Percentiles rank a stretch among this genome's conserved stretches.
phyloP scores from a whole-genome alignment of 2,329 filamentous ascomycete species.

The Botrytis cinerea region DNA sequence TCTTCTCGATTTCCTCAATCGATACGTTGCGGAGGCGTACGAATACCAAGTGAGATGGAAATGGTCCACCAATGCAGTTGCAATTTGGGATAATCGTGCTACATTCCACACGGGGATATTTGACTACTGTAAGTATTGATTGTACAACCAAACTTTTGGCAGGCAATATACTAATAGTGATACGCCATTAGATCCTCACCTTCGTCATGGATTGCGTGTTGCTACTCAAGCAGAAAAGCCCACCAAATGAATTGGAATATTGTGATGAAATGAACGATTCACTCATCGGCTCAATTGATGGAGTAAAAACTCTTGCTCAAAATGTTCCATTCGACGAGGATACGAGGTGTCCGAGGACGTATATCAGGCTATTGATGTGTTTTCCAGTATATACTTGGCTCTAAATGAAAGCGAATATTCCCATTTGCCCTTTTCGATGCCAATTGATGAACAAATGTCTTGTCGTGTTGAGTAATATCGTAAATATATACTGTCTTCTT shows the following conservation, averaged over 20 bases:
- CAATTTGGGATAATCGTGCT: conserved; percentile 37
- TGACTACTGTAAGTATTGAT: conserved; percentile 19
- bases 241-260: neutral
- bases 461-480: neutral
- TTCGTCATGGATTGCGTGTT: conserved; percentile 69
- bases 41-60: conserved; percentile 39
- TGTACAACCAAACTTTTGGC: neutral
- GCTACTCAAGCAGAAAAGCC: conserved; percentile 72
- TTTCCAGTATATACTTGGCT: neutral
- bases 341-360: neutral
- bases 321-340: neutral
- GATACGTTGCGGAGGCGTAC: conserved; percentile 35
- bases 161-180: conserved; percentile 3
- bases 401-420: neutral
- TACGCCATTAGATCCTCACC: conserved; percentile 10
- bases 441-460: neutral
- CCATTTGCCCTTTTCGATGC: neutral
- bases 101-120: conserved; percentile 25
- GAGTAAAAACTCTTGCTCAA: neutral
- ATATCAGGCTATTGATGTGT: neutral
- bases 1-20: conserved; percentile 34
- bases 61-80: conserved; percentile 35
- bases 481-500: neutral
- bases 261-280: neutral
- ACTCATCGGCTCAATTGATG: neutral